phyloP scores from a whole-genome alignment of 2,329 filamentous ascomycete species.

The Truncatella angustata region DNA sequence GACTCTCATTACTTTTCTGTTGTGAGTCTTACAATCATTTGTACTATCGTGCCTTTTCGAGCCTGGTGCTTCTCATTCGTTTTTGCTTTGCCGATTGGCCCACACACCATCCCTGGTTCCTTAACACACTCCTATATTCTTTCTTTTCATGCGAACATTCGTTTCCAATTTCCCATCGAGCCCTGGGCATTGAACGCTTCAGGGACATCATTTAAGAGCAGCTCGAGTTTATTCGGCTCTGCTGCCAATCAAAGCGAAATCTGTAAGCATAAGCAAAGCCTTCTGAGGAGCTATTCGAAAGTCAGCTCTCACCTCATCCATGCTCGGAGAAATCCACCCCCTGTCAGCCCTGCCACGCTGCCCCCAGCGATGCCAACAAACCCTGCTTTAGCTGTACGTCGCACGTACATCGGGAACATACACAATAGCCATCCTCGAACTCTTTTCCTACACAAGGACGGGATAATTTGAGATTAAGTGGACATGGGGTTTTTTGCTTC shows the following conservation, averaged over 20 bases:
- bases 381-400: no score
- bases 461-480: no score
- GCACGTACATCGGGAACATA: no score
- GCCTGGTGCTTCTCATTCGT: conserved; percentile 13
- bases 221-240: background rate
- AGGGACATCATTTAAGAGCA: background rate
- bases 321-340: conserved; percentile 7
- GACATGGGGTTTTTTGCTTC: no score
- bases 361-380: background rate
- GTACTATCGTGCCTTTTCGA: conserved; percentile 21
- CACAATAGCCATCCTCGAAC: no score
- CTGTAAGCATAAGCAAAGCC: background rate
- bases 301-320: conserved; percentile 22
- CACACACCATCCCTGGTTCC: background rate
- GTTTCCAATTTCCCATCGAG: background rate
- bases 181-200: background rate
- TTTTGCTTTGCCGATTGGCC: conserved; percentile 19
- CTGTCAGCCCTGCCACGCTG: background rate
- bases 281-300: conserved; percentile 25
- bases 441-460: no score
- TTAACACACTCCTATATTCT: conserved; percentile 7
- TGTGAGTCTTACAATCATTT: conserved; percentile 54
- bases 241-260: conserved; percentile 4
- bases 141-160: background rate
- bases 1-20: conserved; percentile 66